Evolutionary conservation across 129 eudicot genomes (phyloP), one percentile per base, ranked within the genome.

Genomic region (Artemisia annua): DNA sequence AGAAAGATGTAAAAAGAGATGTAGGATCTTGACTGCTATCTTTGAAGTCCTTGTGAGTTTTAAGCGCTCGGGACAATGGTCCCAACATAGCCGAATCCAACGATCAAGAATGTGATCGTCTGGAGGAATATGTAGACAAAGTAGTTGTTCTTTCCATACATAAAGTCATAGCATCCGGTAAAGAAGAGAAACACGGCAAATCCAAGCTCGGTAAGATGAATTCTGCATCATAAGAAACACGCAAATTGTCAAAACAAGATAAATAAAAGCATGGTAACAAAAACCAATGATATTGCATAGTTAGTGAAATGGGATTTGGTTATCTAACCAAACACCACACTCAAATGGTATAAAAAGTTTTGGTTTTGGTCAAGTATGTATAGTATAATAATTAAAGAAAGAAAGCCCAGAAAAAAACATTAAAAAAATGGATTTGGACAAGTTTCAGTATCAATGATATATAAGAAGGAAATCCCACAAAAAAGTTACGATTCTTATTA

Each of bases 51-150:
- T 46, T 57, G 55, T 46, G 44, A 61, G 22, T 56, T 59, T 75
- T 59, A 80, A 64, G 78, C 70, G 85, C 87, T 82, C 11, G 91
- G 95, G 78, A 95, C 87, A 11, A 95, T 95, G 55, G 99, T 95
- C 66, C 99, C 99, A 18, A 95, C 86, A 54, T 88, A 95, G 48
- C 99, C 99, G 20, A 95, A 90, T 57, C 99, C 99, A 72, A 90
- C 89, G 18, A 95, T 88, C 61, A 84, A 68, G 77, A 90, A 95
- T 48, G 99, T 95, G 50, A 95, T 78, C 14, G 89, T 90, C 78
- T 95, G 99, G 60, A 95, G 97, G 82, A 86, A 95, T 70, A 95
- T 81, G 91, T 90, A 95, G 19, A 95, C 72, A 82, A 90, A 95
- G 82, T 88, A 95, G 77, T 85, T 82, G 89, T 85, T 81, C 76